Evolutionary conservation across 2,329 filamentous ascomycete species (phyloP).

Genomic region (Hypoxylon sp.): DNA sequence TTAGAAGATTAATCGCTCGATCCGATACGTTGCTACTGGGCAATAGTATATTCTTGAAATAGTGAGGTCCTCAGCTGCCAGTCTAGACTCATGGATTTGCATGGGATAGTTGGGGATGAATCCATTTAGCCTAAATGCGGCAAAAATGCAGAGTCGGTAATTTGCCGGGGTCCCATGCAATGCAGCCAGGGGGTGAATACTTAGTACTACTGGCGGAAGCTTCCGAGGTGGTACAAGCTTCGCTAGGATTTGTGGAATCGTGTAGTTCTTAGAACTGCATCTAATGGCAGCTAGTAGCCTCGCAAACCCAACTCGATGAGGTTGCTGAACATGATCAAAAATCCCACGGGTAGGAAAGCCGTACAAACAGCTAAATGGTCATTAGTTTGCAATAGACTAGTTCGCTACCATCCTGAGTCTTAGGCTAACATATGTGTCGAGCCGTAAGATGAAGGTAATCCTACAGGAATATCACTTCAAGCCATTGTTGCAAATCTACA

Average conservation of each 20-base stretch:
- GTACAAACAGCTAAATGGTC: slow-evolving; percentile 11
- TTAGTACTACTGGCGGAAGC: slow-evolving; percentile 30
- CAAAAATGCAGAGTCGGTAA: slow-evolving; percentile 38
- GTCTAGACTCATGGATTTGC: slow-evolving; percentile 35
- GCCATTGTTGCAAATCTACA: slow-evolving; percentile 4
- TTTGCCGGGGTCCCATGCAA: slow-evolving; percentile 38
- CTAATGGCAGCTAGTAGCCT: slow-evolving; percentile 21
- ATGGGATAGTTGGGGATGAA: slow-evolving; percentile 27
- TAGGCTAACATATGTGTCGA: slow-evolving; percentile 8
- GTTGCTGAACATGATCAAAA: slow-evolving; percentile 18
- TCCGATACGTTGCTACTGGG: slow-evolving; percentile 25
- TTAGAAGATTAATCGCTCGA: slow-evolving; percentile 27
- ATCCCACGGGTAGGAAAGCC: slow-evolving; percentile 26
- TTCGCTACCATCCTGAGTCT: slow-evolving; percentile 25
- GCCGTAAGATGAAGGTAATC: slow-evolving; percentile 4
- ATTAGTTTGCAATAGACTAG: slow-evolving; percentile 19
- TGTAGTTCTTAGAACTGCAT: slow-evolving; percentile 27
- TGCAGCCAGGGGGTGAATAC: slow-evolving; percentile 15
- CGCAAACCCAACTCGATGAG: slow-evolving; percentile 15
- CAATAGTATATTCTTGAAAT: slow-evolving; percentile 28
- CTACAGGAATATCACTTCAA: slow-evolving; percentile 7
- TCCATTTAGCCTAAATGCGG: slow-evolving; percentile 46
- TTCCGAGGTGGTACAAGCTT: slow-evolving; percentile 34
- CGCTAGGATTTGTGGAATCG: slow-evolving; percentile 14
- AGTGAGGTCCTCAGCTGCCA: slow-evolving; percentile 27